A percentile compares a stretch with the other conserved stretches of the same genome.
Conservation (phyloP, 768 basidiomycete species). For the Xerocomus brunneocitrinus region DNA sequence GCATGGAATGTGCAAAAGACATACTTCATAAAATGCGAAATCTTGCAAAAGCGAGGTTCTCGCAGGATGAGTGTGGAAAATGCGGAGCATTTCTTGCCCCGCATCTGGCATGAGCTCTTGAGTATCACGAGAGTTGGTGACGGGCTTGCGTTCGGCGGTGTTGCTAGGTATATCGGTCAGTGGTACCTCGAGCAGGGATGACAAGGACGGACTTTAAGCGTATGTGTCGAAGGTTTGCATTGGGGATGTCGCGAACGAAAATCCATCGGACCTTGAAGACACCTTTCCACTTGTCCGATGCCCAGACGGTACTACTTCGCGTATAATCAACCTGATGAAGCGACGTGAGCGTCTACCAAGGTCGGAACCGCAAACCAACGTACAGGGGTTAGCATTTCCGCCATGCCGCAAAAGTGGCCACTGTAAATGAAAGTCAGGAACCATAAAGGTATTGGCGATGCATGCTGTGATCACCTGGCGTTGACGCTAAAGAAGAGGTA, state of each 20-base stretch:
- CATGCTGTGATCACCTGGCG: conserved; percentile 50
- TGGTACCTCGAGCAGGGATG: conserved; percentile 1
- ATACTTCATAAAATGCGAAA: conserved; percentile 86
- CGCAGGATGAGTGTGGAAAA: conserved; percentile 90
- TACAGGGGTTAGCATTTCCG: conserved; percentile 94
- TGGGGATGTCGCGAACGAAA: conserved; percentile 93
- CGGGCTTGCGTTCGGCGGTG: conserved; percentile 96
- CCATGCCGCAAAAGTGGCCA: conserved; percentile 98
- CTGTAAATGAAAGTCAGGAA: conserved; percentile 35
- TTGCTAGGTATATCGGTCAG: conserved; percentile 53
- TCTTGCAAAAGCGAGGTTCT: conserved; percentile 92
- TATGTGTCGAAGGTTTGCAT: conserved; percentile 84
- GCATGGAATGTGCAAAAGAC: conserved; percentile 10
- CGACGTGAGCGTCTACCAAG: not conserved
- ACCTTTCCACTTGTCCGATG: conserved; percentile 99
- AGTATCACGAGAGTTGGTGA: conserved; percentile 96
- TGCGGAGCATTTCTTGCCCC: conserved; percentile 93
- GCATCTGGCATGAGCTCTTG: conserved; percentile 96
- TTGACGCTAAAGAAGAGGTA: conserved; percentile 99
- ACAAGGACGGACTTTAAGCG: conserved; percentile 58
- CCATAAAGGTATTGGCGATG: not conserved
- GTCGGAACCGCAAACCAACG: conserved; percentile 18
- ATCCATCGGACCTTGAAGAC: conserved; percentile 99
- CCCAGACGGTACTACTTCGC: conserved; percentile 95
- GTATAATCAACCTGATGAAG: conserved; percentile 77